phyloP scores from a whole-genome alignment of 345 rosid genomes.

The Excoecaria agallocha region DNA sequence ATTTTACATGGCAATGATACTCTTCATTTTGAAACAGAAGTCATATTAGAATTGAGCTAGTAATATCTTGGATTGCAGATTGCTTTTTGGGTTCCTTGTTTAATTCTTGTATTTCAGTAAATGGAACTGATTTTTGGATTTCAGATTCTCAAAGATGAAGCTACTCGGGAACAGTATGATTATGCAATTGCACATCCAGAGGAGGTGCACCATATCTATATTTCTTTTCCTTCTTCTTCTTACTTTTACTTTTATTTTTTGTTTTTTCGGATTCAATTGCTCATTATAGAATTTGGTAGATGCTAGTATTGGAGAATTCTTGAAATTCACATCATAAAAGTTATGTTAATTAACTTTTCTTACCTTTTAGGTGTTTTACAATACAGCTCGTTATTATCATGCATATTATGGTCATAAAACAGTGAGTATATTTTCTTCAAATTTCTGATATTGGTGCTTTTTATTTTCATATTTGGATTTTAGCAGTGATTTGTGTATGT shows the following conservation, averaged over 20 bases:
- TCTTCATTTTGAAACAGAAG: background rate
- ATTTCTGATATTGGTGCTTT: background rate
- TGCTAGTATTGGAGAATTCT: background rate
- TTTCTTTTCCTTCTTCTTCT: no score
- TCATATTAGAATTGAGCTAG: background rate
- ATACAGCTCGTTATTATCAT: conserved; percentile 83
- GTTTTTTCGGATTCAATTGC: background rate
- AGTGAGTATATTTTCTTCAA: conserved; percentile 42
- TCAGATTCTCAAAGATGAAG: conserved; percentile 94
- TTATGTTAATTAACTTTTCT: background rate
- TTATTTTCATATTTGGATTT: background rate
- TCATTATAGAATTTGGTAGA: background rate
- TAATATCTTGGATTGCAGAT: background rate
- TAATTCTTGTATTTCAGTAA: background rate
- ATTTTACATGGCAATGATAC: background rate
- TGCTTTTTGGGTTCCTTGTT: background rate
- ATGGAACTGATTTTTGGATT: conserved; percentile 10
- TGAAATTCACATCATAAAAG: background rate
- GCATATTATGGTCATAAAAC: conserved; percentile 95
- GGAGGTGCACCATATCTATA: conserved; percentile 52
- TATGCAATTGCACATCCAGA: conserved; percentile 94
- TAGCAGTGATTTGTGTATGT: conserved; percentile 13
- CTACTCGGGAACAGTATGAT: conserved; percentile 90
- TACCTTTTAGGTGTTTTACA: conserved; percentile 71
- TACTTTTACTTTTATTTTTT: background rate